Conservation (phyloP, 805 yeast species). For the Candida montana region DNA sequence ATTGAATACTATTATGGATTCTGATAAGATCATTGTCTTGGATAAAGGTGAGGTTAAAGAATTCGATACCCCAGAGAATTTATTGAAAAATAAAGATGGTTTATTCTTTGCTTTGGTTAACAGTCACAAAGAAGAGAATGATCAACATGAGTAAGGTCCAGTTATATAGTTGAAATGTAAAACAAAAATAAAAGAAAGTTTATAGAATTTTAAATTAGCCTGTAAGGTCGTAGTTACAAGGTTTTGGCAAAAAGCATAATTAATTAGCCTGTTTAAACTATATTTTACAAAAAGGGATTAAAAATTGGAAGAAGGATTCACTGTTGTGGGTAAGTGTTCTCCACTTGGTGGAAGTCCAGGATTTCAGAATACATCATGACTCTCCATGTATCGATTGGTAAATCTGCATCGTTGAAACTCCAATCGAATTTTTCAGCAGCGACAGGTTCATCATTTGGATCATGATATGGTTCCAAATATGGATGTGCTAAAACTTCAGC, state of each 20-base stretch:
- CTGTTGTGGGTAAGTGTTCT: slow-evolving; percentile 11
- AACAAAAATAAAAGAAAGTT: too few species aligned
- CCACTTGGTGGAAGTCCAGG: slow-evolving; percentile 87
- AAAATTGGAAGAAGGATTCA: too few species aligned
- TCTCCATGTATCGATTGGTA: slow-evolving; percentile 97
- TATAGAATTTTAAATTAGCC: too few species aligned
- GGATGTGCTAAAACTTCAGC: slow-evolving; percentile 86
- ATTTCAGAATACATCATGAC: slow-evolving; percentile 99
- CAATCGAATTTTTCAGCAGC: slow-evolving; percentile 93
- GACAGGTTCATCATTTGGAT: slow-evolving; percentile 94
- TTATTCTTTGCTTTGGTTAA: slow-evolving; percentile 76
- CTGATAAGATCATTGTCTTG: slow-evolving; percentile 70
- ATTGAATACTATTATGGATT: slow-evolving; percentile 75
- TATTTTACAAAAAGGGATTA: too few species aligned
- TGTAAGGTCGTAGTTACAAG: too few species aligned
- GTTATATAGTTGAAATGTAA: too few species aligned
- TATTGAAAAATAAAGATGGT: slow-evolving; percentile 61
- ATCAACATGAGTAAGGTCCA: slow-evolving; percentile 4
- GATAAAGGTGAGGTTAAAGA: slow-evolving; percentile 74
- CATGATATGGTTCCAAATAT: slow-evolving; percentile 92
- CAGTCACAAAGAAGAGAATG: slow-evolving; percentile 30
- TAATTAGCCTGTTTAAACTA: too few species aligned
- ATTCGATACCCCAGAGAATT: slow-evolving; percentile 63
- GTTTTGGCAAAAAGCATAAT: too few species aligned
- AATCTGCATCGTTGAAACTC: slow-evolving; percentile 96